Evolutionary conservation across 164 flowering plant genomes (phyloP), one percentile per base, ranked within the genome.

Genomic region (Stephania yunnanensis): DNA sequence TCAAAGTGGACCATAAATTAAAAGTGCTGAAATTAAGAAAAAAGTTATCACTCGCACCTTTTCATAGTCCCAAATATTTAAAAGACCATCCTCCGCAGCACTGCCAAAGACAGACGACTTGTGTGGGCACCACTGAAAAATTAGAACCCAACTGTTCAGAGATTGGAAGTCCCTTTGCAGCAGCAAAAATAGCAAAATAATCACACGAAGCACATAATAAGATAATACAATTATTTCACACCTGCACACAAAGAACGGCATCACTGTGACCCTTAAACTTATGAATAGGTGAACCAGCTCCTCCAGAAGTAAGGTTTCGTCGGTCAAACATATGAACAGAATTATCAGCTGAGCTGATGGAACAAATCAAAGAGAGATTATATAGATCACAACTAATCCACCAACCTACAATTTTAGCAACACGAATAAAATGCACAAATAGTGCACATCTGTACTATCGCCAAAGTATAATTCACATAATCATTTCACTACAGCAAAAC

Each of bases 171-270:
- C 52, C 5, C 22, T 12, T 45, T 67, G 22, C 71, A 30, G 15
- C 4, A 22, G 17, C 31, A 45, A 69, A 65, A 25, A 48, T 15
- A n/a, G n/a, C 7, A 48, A 8, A 7, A 55, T 22, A 52, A 15
- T 22, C 6, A 5, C 52, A 66, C 52, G 22, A 65, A 8, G 61
- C 48, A 66, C 45, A 31, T 36, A 44, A n/a, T 25, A 13, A 66
- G 19, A 20, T 31, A 44, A 75, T 12, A 63, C 29, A 45, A 53
- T 44, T 17, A 36, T 29, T 63, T 3, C 65, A 17, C 20, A 88
- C 98, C 95, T 93, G 97, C 7, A 92, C 95, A 84, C 97, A 93
- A 44, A 90, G 92, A 64, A 93, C 96, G 77, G 97, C 91, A 71
- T 94, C 95, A 73, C 82, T 84, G 74, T 95, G 97, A 73, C 92